Evolutionary conservation across 1,284 basidiomycete genomes (phyloP), one percentile per base, ranked within the genome.

Genomic region (Cystobasidiaceae sp.): DNA sequence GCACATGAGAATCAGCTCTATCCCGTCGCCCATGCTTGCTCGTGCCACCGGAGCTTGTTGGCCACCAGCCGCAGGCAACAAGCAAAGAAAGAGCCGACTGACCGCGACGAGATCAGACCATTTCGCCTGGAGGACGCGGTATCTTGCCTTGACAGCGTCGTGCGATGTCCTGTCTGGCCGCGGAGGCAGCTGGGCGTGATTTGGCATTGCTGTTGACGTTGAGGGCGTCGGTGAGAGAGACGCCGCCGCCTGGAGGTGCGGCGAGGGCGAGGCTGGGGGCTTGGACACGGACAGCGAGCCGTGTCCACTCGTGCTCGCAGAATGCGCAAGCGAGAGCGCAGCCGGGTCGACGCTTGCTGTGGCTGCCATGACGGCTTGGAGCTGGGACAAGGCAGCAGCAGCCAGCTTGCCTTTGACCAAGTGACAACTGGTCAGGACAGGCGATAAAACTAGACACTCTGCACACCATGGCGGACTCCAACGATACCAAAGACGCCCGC

Each of bases 161-260:
- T 64, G 61, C 45, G 33, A 46, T 2, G 51, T 34, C 32, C 51
- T 64, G 45, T 64, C 61, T 15, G 61, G 61, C 17, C 39, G 45
- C 4, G 56, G 56, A 30, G 56, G 56, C 5, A 59, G 43, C 21
- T 30, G 41, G 37, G 33, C 27, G 27, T 49, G 15, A 3, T 30
- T 11, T 9, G 23, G 45, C 45, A 33, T 23, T 11, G n/a, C 25
- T 1, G 11, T 34, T 7, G 27, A n/a, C 15, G 52, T 7, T 13
- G 54, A 43, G 8, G 54, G 54, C 1, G 54, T 44, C 7, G 54
- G 54, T 37, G 54, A 56, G 25, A 19, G 23, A 2, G 54, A 56
- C 25, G 37, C 30, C 27, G 45, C 13, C 13, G 45, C 15, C 13
- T 46, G 21, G 13, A 25, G 7, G n/a, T 13, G 13, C 54, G 44